Evolutionary conservation across 2,329 filamentous ascomycete species (phyloP).

Genomic region (Exophiala mesophila): DNA sequence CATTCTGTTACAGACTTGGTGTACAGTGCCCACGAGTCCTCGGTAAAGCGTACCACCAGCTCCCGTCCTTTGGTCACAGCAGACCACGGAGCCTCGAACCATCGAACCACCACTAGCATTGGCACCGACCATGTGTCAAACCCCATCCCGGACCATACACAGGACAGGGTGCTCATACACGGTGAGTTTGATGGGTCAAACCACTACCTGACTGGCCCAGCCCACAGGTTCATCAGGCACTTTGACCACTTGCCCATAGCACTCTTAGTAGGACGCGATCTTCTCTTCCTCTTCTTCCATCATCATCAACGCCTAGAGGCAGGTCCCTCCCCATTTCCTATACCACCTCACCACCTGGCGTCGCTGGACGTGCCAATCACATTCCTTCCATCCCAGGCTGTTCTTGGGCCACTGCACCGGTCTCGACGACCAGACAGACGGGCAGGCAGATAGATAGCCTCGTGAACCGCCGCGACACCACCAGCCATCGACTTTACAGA

Average conservation of each 20-base stretch:
- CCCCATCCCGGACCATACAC: slow-evolving; percentile 5
- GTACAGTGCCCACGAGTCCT: too few relatives aligned
- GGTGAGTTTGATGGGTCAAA: not conserved
- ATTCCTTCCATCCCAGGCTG: slow-evolving; percentile 18
- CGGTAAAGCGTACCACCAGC: too few relatives aligned
- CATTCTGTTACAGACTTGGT: too few relatives aligned
- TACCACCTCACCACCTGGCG: slow-evolving; percentile 11
- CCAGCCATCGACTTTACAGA: not conserved
- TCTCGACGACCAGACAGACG: slow-evolving; percentile 22
- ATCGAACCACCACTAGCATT: slow-evolving; percentile 2
- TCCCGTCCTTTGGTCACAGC: too few relatives aligned
- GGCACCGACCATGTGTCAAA: slow-evolving; percentile 9
- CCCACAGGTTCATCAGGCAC: slow-evolving; percentile 8
- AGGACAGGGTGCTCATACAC: not conserved
- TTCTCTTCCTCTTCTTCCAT: slow-evolving; percentile 8
- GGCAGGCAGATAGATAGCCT: not conserved
- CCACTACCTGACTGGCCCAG: slow-evolving; percentile 4
- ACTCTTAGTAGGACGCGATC: slow-evolving; percentile 7
- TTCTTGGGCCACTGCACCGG: slow-evolving; percentile 17
- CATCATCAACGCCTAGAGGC: slow-evolving; percentile 10
- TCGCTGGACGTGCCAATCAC: slow-evolving; percentile 22
- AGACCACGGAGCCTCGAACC: slow-evolving; percentile 2
- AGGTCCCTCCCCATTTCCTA: slow-evolving; percentile 11
- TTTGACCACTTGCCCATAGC: slow-evolving; percentile 17
- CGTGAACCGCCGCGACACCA: too few relatives aligned